Evolutionary conservation across 1,284 basidiomycete species (phyloP).

Genomic region (Cutaneotrichosporon sp.): DNA sequence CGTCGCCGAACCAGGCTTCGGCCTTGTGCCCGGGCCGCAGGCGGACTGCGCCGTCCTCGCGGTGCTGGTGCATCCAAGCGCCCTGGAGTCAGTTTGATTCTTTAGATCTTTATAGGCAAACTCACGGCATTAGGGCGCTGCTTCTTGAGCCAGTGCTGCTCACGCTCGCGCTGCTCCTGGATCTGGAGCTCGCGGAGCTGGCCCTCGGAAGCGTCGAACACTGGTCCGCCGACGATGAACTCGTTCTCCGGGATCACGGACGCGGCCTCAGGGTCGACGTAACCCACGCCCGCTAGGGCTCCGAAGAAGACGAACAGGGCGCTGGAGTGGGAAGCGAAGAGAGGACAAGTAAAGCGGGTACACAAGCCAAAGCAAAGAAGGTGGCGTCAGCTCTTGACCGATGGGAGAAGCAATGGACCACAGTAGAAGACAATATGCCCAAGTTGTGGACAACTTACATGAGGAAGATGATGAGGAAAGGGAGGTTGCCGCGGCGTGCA

Average conservation of each 20-base stretch:
- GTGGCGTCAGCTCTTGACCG: not conserved
- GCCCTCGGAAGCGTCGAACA: slow-evolving; percentile 35
- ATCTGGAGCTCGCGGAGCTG: slow-evolving; percentile 32
- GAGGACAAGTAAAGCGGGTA: not conserved
- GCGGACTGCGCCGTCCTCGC: slow-evolving; percentile 40
- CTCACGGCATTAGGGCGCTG: slow-evolving; percentile 52
- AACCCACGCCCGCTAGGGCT: slow-evolving; percentile 50
- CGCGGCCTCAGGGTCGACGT: slow-evolving; percentile 38
- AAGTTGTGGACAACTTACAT: slow-evolving; percentile 29
- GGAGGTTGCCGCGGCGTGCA: slow-evolving; percentile 38
- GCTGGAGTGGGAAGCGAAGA: slow-evolving; percentile 26
- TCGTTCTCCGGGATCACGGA: slow-evolving; percentile 13
- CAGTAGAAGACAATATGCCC: not conserved
- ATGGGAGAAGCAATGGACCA: not conserved
- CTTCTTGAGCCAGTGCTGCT: slow-evolving; percentile 45
- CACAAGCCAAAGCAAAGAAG: not conserved
- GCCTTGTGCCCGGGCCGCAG: not conserved
- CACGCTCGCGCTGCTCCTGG: slow-evolving; percentile 43
- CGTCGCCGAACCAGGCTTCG: not conserved
- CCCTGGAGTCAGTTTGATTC: slow-evolving; percentile 32
- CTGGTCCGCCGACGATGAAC: slow-evolving; percentile 39
- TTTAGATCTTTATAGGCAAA: not conserved
- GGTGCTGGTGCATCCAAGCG: slow-evolving; percentile 47
- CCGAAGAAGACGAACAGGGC: slow-evolving; percentile 51
- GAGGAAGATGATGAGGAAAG: slow-evolving; percentile 41